A percentile compares a stretch with the other conserved stretches of the same genome.
Conservation (phyloP, 768 basidiomycete species). For the Rhodotorula sphaerocarpa region DNA sequence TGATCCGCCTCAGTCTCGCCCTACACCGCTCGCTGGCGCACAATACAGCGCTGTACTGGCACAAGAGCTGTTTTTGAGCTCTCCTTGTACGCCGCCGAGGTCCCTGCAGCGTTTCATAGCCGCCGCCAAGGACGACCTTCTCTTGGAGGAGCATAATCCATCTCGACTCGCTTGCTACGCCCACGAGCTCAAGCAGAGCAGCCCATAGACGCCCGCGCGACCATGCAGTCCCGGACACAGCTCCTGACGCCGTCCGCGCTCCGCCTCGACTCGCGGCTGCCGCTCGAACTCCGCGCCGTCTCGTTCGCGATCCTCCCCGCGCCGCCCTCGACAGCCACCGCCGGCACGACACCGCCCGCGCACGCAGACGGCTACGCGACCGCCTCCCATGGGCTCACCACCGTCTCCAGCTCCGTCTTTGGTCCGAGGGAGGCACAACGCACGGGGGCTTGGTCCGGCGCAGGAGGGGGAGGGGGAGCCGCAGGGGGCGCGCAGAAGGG, state of each 20-base stretch:
- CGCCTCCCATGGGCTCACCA: constrained; percentile 80
- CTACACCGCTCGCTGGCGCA: no score
- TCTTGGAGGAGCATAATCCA: no score
- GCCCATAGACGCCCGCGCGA: no score
- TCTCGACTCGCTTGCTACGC: no score
- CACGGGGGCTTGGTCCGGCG: constrained; percentile 48
- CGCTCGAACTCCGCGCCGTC: constrained; percentile 79
- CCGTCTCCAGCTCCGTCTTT: constrained; percentile 77
- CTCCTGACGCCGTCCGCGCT: constrained; percentile 46
- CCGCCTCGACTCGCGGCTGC: constrained; percentile 85
- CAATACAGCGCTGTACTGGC: no score
- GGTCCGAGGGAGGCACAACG: constrained; percentile 83
- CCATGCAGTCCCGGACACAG: constrained; percentile 33
- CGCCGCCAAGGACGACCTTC: no score
- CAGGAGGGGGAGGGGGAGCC: background rate
- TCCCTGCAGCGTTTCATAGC: no score
- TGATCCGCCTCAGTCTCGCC: no score
- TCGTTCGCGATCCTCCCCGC: constrained; percentile 57
- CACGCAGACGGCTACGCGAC: constrained; percentile 79
- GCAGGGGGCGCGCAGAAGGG: constrained; percentile 47
- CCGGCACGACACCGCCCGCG: constrained; percentile 47
- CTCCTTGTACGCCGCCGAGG: no score
- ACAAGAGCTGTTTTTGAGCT: no score
- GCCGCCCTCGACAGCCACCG: constrained; percentile 41
- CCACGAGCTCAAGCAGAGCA: no score